A percentile compares a stretch with the other conserved stretches of the same genome.
phyloP scores from a whole-genome alignment of 164 flowering plant genomes.

The Pachysandra terminalis region DNA sequence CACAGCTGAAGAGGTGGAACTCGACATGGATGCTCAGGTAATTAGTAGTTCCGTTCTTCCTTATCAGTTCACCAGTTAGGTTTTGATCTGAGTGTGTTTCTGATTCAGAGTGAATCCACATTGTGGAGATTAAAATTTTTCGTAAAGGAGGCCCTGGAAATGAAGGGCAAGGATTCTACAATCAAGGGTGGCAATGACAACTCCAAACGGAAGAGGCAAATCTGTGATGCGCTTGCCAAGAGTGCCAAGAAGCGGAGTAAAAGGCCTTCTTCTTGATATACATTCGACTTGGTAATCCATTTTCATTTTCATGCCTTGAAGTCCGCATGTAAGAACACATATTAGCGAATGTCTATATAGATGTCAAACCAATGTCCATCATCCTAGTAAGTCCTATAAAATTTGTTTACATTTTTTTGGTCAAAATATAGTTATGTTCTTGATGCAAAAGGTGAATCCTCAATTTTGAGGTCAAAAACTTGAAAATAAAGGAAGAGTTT shows the following conservation, averaged over 20 bases:
- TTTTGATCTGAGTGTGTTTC: neutral
- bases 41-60: neutral
- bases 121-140: constrained; percentile 82
- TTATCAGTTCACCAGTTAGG: neutral
- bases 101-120: constrained; percentile 75
- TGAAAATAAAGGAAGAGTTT: too few relatives aligned
- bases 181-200: constrained; percentile 33
- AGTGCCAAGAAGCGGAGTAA: constrained; percentile 52
- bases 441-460: too few relatives aligned
- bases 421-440: too few relatives aligned
- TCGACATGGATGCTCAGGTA: constrained; percentile 89
- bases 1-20: constrained; percentile 70
- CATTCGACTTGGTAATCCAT: too few relatives aligned
- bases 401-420: too few relatives aligned
- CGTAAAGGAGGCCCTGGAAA: constrained; percentile 61
- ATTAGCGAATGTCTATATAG: too few relatives aligned
- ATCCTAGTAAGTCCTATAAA: too few relatives aligned
- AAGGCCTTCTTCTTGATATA: constrained; percentile 32
- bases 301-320: too few relatives aligned
- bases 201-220: constrained; percentile 61
- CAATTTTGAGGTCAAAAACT: too few relatives aligned
- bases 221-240: constrained; percentile 56
- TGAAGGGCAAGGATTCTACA: constrained; percentile 40
- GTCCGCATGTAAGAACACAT: too few relatives aligned
- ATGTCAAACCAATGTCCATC: too few relatives aligned